Evolutionary conservation across 371 early-diverging fungal genomes (phyloP), one percentile per base, ranked within the genome.

Genomic region (Apophysomyces trapeziformis): DNA sequence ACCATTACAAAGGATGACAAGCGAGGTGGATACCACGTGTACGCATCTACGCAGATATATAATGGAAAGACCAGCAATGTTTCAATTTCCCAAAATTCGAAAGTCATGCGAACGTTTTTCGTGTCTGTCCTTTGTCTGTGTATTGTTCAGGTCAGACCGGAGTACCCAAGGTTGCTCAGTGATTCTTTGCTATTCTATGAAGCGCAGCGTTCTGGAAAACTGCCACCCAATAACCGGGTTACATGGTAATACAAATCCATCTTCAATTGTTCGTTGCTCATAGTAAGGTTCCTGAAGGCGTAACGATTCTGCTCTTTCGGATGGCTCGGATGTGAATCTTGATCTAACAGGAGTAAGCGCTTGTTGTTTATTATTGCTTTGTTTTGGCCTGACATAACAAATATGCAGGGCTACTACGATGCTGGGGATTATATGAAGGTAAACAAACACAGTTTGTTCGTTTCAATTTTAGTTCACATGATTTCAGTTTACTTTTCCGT

Each of bases 361-460:
- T 47, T 18, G 7, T n/a, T n/a, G 7, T 47, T 18, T n/a, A 14
- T 14, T n/a, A 47, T n/a, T 50, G 4, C 21, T n/a, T 50, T 21
- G 16, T 50, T 16, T 50, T 50, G 54, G 21, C 32, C 21, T 21
- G 16, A 18, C 21, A 6, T 7, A 18, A 21, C 16, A 5, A 21
- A 9, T 7, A 16, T 4, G 47, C 21, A 50, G 54, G 54, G 54
- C 21, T 50, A 50, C 21, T 50, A 50, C 9, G 54, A 50, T 50
- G 54, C 54, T 50, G 54, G 54, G 4, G 54, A 50, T 21, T 50
- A 50, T 21, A 21, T 50, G 9, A 50, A 50, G 21, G 54, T 50
- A 50, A 50, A 21, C 54, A 50, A 9, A 18, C 16, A 18, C 11
- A 6, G 35, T 21, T 50, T 16, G 8, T 50, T 21, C 3, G 5